Percentiles rank a stretch among this genome's conserved stretches.
These are phyloP conservation scores for Fusarium verticillioides DNA, from an alignment of 2,329 filamentous ascomycete genomes.

Conservation along the genomic window DNA sequence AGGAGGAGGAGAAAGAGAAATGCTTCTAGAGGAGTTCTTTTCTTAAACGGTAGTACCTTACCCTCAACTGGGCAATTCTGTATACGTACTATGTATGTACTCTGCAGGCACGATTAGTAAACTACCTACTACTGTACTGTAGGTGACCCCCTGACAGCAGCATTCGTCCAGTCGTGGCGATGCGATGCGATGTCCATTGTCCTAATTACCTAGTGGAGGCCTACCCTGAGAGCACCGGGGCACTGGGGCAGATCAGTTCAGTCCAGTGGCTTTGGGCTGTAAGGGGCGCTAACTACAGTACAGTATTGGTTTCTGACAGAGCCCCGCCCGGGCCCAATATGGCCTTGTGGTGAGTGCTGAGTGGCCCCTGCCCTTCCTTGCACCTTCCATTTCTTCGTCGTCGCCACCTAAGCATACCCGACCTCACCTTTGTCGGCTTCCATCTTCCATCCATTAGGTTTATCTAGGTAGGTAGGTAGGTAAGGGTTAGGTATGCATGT, in stretches of 20 bases:
- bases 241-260: neutral
- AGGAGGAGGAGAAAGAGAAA: neutral
- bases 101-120: neutral
- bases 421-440: neutral
- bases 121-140: neutral
- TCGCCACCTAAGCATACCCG: constrained; percentile 27
- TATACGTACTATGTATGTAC: neutral
- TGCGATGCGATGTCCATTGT: constrained; percentile 24
- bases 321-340: neutral
- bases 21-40: constrained; percentile 26
- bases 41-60: constrained; percentile 11
- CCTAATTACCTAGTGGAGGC: constrained; percentile 1
- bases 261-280: neutral
- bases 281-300: neutral
- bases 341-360: neutral
- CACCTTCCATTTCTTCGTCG: constrained; percentile 27
- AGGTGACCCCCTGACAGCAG: constrained; percentile 17
- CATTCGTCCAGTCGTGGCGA: constrained; percentile 15
- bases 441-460: neutral
- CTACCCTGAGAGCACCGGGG: neutral
- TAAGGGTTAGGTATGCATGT: neutral
- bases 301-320: constrained; percentile 18
- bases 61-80: neutral
- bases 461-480: too few relatives aligned
- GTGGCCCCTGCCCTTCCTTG: constrained; percentile 12